Base-by-base conservation (phyloP, 75 land plant genomes). In the Ceratopteris richardii region DNA sequence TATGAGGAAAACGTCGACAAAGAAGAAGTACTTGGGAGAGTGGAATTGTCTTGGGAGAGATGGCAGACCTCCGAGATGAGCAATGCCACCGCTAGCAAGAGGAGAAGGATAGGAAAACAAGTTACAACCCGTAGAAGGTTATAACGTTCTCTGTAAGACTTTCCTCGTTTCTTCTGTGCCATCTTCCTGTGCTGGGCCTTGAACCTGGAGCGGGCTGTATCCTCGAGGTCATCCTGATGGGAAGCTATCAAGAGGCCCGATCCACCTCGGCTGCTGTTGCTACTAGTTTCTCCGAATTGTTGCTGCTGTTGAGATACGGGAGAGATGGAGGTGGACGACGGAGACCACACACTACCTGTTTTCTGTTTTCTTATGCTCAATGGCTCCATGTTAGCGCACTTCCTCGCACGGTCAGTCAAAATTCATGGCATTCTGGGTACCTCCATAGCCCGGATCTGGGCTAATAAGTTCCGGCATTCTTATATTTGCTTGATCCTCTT, bases 1-100 rank as follows among this genome's bases (percentile, higher is more conserved):
- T 2, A 14, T 17, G 48, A 46, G 17, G 21, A n/a, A 46, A 46
- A 46, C n/a, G 21, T 2, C 3, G 48, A n/a, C 4, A 46, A 17
- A 20, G 48, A 46, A 46, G 48, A 46, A 46, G 48, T 46, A 46
- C 48, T 46, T 46, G 48, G 48, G 17, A 46, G 48, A 3, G 21
- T 20, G 48, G 48, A 17, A 17, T 46, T 17, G 21, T 46, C 12
- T 17, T 46, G 48, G 17, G 48, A 46, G 21, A 46, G 21, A 46
- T 46, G 4, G 48, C 48, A 46, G 21, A 46, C 48, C 48, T 46
- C 48, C 48, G 17, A 46, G 21, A 46, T 46, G 48, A 46, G 48
- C 48, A 17, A 46, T 5, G 48, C 4, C 48, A 46, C 48, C 48
- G 17, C 21, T 5, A 20, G 2, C 48, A 46, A 17, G 17, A 17